Conservation (phyloP, 257 asterid genomes). For the Penstemon davidsonii region DNA sequence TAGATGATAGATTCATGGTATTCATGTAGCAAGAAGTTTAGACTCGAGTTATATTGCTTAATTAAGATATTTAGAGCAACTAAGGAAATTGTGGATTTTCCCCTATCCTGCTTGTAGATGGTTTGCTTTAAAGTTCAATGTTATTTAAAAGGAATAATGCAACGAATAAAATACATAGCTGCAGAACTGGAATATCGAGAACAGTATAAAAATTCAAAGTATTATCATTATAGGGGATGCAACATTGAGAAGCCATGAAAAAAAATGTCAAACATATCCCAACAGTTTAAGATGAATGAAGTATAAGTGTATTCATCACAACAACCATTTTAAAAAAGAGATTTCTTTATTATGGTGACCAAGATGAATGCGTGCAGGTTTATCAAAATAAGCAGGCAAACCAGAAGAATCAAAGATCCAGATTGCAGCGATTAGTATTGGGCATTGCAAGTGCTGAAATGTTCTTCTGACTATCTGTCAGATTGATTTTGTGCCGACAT, state of each 20-base stretch:
- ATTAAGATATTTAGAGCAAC: not conserved
- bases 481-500: constrained; percentile 55
- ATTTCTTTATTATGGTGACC: constrained; percentile 62
- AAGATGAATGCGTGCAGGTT: constrained; percentile 90
- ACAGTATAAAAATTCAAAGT: not conserved
- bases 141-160: not conserved
- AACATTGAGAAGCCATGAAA: constrained; percentile 15
- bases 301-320: constrained; percentile 36
- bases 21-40: constrained; percentile 1
- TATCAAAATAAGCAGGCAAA: constrained; percentile 65
- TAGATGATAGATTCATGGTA: not conserved
- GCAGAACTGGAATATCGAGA: not conserved
- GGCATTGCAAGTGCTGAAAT: constrained; percentile 67
- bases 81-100: not conserved
- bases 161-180: constrained; percentile 4
- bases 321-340: constrained; percentile 40
- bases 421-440: constrained; percentile 65
- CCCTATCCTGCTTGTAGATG: not conserved
- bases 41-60: not conserved
- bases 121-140: not conserved
- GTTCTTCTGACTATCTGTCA: constrained; percentile 56
- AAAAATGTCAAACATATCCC: constrained; percentile 24
- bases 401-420: constrained; percentile 77
- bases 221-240: constrained; percentile 2
- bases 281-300: constrained; percentile 30